Percentiles rank a stretch among this genome's conserved stretches.
Conservation (phyloP, 2,329 filamentous ascomycete species). For the Aureobasidium namibiae region DNA sequence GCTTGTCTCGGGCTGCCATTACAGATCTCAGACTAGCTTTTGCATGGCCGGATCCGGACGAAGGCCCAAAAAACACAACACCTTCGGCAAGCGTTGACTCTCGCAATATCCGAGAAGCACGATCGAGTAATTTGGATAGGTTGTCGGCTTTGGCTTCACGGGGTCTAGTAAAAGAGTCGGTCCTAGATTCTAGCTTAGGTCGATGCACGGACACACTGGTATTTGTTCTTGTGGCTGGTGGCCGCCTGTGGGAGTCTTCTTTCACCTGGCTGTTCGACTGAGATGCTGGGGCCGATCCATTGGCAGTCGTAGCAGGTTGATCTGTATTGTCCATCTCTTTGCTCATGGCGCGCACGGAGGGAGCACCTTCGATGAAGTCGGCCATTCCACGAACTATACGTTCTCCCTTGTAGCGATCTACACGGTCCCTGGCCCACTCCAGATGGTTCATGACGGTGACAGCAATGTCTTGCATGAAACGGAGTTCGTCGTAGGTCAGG, state of each 20-base stretch:
- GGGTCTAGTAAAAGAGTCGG: not conserved
- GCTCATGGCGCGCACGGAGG: not conserved
- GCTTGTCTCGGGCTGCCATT: not conserved
- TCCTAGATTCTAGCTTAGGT: not conserved
- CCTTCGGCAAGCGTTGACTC: conserved; percentile 24
- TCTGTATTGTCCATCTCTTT: not conserved
- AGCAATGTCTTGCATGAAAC: conserved; percentile 25
- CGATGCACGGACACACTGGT: not conserved
- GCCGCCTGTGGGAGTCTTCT: not conserved
- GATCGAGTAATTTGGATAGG: conserved; percentile 17
- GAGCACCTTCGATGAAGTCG: conserved; percentile 18
- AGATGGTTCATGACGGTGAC: conserved; percentile 27
- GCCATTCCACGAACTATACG: conserved; percentile 20
- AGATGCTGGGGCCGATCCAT: not conserved
- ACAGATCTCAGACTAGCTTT: conserved; percentile 12
- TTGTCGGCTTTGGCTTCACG: conserved; percentile 17
- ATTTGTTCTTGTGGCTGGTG: not conserved
- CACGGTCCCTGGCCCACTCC: conserved; percentile 27
- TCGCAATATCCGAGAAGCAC: conserved; percentile 22
- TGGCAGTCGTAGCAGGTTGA: not conserved
- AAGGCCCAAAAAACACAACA: conserved; percentile 21
- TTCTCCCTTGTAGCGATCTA: conserved; percentile 22
- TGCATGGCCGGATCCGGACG: conserved; percentile 17
- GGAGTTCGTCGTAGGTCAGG: conserved; percentile 18
- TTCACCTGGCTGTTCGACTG: not conserved